These are phyloP conservation scores for Coleophoma cylindrospora DNA, from an alignment of 2,329 filamentous ascomycete species.

Conservation along the genomic window DNA sequence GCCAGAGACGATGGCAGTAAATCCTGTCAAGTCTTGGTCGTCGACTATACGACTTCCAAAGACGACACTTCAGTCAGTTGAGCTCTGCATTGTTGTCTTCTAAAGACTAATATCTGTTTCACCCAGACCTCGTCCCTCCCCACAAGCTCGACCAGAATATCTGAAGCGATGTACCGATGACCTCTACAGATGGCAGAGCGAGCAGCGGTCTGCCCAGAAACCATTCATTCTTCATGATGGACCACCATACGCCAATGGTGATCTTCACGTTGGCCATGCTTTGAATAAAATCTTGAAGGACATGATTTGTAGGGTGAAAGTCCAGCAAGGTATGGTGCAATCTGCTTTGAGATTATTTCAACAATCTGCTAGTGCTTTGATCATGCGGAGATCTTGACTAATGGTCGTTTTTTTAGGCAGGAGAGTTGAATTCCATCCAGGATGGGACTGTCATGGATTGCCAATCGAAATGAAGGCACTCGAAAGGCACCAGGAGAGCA, in stretches of 20 bases:
- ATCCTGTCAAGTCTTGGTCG: slow-evolving; percentile 56
- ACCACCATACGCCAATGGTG: slow-evolving; percentile 92
- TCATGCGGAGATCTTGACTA: background rate
- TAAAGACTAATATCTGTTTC: background rate
- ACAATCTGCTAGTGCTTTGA: too few relatives aligned
- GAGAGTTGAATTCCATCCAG: slow-evolving; percentile 76
- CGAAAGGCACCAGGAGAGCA: slow-evolving; percentile 16
- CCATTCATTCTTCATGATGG: slow-evolving; percentile 89
- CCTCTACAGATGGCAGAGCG: slow-evolving; percentile 80
- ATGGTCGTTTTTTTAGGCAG: slow-evolving; percentile 36
- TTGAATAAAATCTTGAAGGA: slow-evolving; percentile 98
- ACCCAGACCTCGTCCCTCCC: slow-evolving; percentile 29
- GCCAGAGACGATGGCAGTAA: slow-evolving; percentile 22
- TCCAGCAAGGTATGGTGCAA: slow-evolving; percentile 57
- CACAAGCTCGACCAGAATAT: slow-evolving; percentile 46
- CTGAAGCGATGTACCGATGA: slow-evolving; percentile 78
- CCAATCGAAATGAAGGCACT: slow-evolving; percentile 97
- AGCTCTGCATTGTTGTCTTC: background rate
- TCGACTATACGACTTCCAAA: slow-evolving; percentile 71
- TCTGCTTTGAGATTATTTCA: background rate
- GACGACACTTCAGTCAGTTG: slow-evolving; percentile 64
- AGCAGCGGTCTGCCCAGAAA: slow-evolving; percentile 24
- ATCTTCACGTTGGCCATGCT: slow-evolving; percentile 87
- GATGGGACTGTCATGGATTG: slow-evolving; percentile 97
- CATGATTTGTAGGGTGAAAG: slow-evolving; percentile 76